Evolutionary conservation across 148 eudicot species (phyloP).

Genomic region (Cornus suecica): DNA sequence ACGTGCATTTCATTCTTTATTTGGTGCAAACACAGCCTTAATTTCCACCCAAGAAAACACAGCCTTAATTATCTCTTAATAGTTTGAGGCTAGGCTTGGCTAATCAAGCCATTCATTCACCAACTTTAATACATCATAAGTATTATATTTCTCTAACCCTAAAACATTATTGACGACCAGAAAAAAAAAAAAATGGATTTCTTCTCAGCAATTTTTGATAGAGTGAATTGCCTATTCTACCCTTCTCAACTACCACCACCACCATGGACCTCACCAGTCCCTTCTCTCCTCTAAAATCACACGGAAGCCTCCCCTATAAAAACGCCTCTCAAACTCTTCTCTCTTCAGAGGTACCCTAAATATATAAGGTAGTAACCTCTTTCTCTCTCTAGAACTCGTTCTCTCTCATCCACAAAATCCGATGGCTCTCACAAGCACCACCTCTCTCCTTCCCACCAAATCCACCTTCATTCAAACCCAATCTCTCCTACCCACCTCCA

Average conservation of each 20-base stretch:
- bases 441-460: conserved; percentile 32
- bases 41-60: too few species aligned
- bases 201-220: background rate
- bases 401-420: conserved; percentile 13
- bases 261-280: background rate
- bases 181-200: background rate
- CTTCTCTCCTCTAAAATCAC: conserved; percentile 7
- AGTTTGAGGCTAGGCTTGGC: background rate
- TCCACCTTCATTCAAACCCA: conserved; percentile 8
- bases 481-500: conserved; percentile 1
- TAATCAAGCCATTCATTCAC: background rate
- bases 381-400: conserved; percentile 16
- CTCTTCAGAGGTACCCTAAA: background rate
- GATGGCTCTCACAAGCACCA: conserved; percentile 44
- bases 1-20: too few species aligned
- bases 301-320: conserved; percentile 14
- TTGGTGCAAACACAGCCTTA: too few species aligned
- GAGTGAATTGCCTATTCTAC: background rate
- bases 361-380: background rate
- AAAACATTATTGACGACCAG: background rate
- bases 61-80: too few species aligned
- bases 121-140: background rate
- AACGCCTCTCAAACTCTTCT: background rate
- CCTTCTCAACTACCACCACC: conserved; percentile 10
- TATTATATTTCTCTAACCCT: background rate